Conservation (phyloP, 306 rosid species). For the Rosa lucieae region DNA sequence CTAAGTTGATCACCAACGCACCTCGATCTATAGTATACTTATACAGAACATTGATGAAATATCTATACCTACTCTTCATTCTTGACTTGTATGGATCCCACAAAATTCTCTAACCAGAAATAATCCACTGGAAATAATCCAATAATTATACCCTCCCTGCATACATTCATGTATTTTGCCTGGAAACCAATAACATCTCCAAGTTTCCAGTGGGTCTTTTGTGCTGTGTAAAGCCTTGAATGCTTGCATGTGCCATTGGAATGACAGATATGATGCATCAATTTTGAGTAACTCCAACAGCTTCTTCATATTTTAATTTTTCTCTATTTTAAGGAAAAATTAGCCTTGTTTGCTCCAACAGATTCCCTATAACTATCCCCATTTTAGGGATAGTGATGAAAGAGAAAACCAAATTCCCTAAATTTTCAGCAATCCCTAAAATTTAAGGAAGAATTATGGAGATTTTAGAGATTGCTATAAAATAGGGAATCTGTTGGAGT, state of each 20-base stretch:
- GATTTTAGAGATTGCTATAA: too few species aligned
- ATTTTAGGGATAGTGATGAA: too few species aligned
- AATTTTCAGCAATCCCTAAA: too few species aligned
- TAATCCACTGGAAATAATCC: constrained; percentile 23
- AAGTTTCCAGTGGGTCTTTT: constrained; percentile 33
- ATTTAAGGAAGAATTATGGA: too few species aligned
- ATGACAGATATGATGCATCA: constrained; percentile 30
- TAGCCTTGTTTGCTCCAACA: too few species aligned
- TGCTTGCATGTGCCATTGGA: constrained; percentile 30
- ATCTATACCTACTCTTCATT: background rate
- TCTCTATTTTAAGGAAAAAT: too few species aligned
- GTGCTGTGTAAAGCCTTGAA: constrained; percentile 32
- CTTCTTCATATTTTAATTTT: too few species aligned
- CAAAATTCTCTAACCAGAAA: constrained; percentile 25
- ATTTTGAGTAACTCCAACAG: background rate
- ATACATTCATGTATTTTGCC: constrained; percentile 19
- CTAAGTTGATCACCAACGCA: background rate
- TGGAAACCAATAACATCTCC: constrained; percentile 5
- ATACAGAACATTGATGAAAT: background rate
- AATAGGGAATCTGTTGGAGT: too few species aligned
- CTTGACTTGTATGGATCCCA: constrained; percentile 22
- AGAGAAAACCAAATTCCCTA: too few species aligned
- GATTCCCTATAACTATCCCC: too few species aligned
- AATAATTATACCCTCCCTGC: background rate
- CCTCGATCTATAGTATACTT: background rate